A percentile compares a stretch with the other conserved stretches of the same genome.
Conservation (phyloP, 2,329 filamentous ascomycete species). For the Cytospora piceicola region DNA sequence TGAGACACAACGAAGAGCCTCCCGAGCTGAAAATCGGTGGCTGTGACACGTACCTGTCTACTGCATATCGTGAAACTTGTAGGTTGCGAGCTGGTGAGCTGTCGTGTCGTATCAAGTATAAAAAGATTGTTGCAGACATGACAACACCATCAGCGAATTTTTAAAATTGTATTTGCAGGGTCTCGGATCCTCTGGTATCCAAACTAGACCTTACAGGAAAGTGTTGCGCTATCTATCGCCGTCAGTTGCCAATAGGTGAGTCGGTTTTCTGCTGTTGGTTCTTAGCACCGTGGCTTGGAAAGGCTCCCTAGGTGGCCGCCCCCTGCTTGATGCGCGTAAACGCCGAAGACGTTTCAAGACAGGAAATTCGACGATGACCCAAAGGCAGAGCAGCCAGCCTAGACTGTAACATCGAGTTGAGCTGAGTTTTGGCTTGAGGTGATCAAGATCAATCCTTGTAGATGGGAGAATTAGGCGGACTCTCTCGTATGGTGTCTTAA, state of each 20-base stretch:
- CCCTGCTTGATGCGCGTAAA: not conserved
- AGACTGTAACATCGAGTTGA: not conserved
- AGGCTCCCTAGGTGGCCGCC: not conserved
- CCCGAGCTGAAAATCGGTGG: not conserved
- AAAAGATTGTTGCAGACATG: too few relatives aligned
- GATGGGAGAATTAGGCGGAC: not conserved
- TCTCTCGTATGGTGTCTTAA: not conserved
- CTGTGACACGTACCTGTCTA: not conserved
- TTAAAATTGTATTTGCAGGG: too few relatives aligned
- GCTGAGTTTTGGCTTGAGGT: not conserved
- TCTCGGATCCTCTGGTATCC: not conserved
- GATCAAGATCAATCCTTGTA: not conserved
- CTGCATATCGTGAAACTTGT: not conserved
- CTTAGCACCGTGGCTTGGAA: not conserved
- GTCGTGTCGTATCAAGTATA: too few relatives aligned
- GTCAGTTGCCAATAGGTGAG: not conserved
- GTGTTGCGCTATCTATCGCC: not conserved
- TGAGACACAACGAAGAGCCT: too few relatives aligned
- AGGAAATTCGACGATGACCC: not conserved
- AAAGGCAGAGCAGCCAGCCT: not conserved
- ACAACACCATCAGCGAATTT: too few relatives aligned
- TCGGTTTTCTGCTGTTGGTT: not conserved
- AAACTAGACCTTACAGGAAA: not conserved
- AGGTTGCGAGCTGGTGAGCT: too few relatives aligned
- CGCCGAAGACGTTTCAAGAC: not conserved